Base-by-base conservation (phyloP, 2,329 filamentous ascomycete genomes). In the Aspergillus puulaauensis region DNA sequence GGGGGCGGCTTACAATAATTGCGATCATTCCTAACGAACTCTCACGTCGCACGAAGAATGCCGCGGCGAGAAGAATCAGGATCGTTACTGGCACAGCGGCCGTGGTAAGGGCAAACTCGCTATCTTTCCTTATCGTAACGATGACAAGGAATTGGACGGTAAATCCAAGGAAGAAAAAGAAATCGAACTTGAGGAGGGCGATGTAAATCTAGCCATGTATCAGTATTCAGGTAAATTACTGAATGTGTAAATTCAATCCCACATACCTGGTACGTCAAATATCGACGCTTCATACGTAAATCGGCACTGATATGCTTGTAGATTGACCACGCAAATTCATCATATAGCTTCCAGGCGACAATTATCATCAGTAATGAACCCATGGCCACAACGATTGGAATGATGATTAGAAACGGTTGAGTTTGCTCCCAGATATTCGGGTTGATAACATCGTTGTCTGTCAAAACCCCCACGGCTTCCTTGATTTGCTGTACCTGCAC, bases 91-190 rank as follows among this genome's bases (percentile, higher is more conserved):
- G 93, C 53, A 99, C 90, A 24, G 93, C 95, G 60, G 89, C 90
- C 48, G 95, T 87, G 7, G 96, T 99, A 52, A 98, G 82, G 54
- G 84, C 89, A 67, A 95, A 91, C 74, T 99, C 95, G 67, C 86
- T 80, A 61, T 88, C 84, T 48, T 83, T 83, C 24, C 81, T 82
- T 63, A 84, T 83, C 45, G 85, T 88, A 59, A 99, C 92, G 58
- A 98, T 90, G 67, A 99, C 93, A 54, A 98, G 84, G 75, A 99
- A 99, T 72, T 99, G 95, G 47, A 99, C 91, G 6, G 95, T 98
- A 75, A 99, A 99, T 54, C 93, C 95, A 51, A 99, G 86, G 83
- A 99, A 99, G 82, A 99, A 98, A 86, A 99, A 99, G 78, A 99
- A 98, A 78, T 99, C 95, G 75, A 99, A 99, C 77, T 99, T 99